Percentiles rank a stretch among this genome's conserved stretches.
Conservation (phyloP, 208 protist genomes). For the Acanthamoeba triangularis region DNA sequence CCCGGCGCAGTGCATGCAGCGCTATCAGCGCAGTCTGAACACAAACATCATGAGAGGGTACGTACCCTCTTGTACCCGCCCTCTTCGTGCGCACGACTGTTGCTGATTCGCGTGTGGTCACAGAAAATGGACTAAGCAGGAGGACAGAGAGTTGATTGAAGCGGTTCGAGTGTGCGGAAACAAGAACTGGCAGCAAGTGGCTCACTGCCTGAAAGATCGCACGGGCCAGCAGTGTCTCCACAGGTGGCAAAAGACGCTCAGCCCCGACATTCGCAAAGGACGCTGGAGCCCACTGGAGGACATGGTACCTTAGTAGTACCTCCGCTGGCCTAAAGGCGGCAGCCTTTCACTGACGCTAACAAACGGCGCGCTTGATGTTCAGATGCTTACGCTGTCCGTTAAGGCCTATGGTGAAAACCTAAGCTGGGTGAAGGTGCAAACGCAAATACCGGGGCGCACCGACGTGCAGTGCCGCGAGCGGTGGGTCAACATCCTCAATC, state of each 20-base stretch:
- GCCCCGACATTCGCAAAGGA: constrained; percentile 86
- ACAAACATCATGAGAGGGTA: constrained; percentile 81
- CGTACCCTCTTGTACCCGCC: background rate
- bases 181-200: constrained; percentile 89
- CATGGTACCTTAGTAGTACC: constrained; percentile 68
- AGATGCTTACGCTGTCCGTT: constrained; percentile 80
- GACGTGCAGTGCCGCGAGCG: constrained; percentile 91
- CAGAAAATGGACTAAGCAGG: constrained; percentile 85
- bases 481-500: constrained; percentile 90
- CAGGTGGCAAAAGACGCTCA: constrained; percentile 88
- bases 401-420: constrained; percentile 79
- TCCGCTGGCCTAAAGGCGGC: no score
- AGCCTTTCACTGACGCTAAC: constrained; percentile 25
- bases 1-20: constrained; percentile 79
- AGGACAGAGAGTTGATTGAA: constrained; percentile 80
- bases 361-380: no score
- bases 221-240: constrained; percentile 91
- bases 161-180: constrained; percentile 81
- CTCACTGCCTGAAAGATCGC: constrained; percentile 82
- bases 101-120: background rate
- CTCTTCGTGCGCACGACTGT: background rate
- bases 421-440: constrained; percentile 85
- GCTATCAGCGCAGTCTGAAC: constrained; percentile 85
- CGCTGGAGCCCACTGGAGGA: constrained; percentile 86
- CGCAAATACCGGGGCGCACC: constrained; percentile 87